Conservation (phyloP, 2,329 filamentous ascomycete genomes). For the Pseudopithomyces maydicus region DNA sequence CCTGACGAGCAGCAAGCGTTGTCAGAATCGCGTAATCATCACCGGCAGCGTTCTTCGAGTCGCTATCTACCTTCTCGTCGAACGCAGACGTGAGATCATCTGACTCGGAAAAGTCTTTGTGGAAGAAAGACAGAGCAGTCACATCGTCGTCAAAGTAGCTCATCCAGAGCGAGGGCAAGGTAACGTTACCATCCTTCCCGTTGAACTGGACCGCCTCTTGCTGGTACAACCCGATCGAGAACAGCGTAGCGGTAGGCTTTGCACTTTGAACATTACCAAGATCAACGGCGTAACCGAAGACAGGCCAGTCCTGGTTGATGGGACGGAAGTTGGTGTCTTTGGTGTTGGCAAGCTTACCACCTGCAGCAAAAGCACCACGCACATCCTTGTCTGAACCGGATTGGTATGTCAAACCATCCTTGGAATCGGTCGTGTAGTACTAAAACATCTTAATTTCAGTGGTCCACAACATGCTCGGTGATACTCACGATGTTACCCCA, state of each 20-base stretch:
- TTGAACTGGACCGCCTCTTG: conserved; percentile 56
- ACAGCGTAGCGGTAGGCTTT: conserved; percentile 48
- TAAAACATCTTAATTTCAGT: conserved; percentile 6
- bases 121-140: conserved; percentile 54
- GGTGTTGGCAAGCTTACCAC: conserved; percentile 51
- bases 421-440: conserved; percentile 57
- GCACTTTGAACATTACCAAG: conserved; percentile 51
- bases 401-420: conserved; percentile 50
- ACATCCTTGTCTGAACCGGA: conserved; percentile 54
- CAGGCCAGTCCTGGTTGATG: conserved; percentile 56
- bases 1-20: conserved; percentile 58
- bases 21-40: conserved; percentile 57
- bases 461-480: not conserved
- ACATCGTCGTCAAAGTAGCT: conserved; percentile 53
- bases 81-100: conserved; percentile 43
- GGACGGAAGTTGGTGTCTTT: conserved; percentile 57
- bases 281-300: conserved; percentile 59
- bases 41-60: conserved; percentile 52
- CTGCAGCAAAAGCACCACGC: conserved; percentile 51
- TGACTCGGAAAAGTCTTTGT: conserved; percentile 51
- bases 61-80: conserved; percentile 50
- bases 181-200: conserved; percentile 45
- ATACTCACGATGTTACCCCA: conserved; percentile 54
- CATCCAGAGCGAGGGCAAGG: conserved; percentile 56
- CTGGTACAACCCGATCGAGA: conserved; percentile 58